Percentiles rank a stretch among this genome's conserved stretches.
These are phyloP conservation scores for Candida chauliodis DNA, from an alignment of 805 yeast genomes.

Conservation along the genomic window DNA sequence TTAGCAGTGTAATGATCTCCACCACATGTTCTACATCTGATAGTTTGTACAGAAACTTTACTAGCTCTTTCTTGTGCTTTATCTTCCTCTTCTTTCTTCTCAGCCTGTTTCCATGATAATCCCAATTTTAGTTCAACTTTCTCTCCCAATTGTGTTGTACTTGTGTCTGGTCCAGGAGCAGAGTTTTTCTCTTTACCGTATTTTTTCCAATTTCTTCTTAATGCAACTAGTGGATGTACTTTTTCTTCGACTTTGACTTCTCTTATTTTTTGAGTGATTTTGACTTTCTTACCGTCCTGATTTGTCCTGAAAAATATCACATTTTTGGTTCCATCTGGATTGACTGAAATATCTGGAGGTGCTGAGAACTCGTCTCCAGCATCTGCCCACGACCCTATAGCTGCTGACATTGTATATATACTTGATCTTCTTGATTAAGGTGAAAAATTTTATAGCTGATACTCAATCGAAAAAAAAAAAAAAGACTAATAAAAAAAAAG, in stretches of 20 bases:
- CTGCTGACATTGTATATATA: slow-evolving; percentile 24
- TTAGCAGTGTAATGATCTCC: slow-evolving; percentile 90
- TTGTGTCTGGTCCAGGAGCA: slow-evolving; percentile 81
- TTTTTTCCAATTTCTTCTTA: slow-evolving; percentile 81
- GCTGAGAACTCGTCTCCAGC: slow-evolving; percentile 69
- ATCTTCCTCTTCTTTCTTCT: slow-evolving; percentile 65
- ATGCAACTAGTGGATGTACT: slow-evolving; percentile 84
- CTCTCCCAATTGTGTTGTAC: slow-evolving; percentile 88
- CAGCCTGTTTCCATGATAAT: slow-evolving; percentile 72
- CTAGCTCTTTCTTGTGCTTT: slow-evolving; percentile 43
- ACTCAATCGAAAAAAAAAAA: too few relatives aligned
- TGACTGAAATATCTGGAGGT: slow-evolving; percentile 73
- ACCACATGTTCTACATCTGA: slow-evolving; percentile 85
- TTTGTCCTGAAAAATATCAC: slow-evolving; percentile 73
- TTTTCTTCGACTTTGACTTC: slow-evolving; percentile 73
- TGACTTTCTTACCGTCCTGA: slow-evolving; percentile 78
- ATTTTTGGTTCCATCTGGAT: slow-evolving; percentile 87
- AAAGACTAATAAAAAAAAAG: too few relatives aligned
- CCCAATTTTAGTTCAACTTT: slow-evolving; percentile 73
- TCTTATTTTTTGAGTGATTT: slow-evolving; percentile 80
- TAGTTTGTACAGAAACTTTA: slow-evolving; percentile 37
- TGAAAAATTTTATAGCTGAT: too few relatives aligned
- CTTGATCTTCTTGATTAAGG: too few relatives aligned
- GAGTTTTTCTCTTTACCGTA: slow-evolving; percentile 76
- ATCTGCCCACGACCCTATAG: slow-evolving; percentile 63